Percentiles rank a stretch among this genome's conserved stretches.
Conservation (phyloP, 164 flowering plant genomes). For the Buxus sempervirens region DNA sequence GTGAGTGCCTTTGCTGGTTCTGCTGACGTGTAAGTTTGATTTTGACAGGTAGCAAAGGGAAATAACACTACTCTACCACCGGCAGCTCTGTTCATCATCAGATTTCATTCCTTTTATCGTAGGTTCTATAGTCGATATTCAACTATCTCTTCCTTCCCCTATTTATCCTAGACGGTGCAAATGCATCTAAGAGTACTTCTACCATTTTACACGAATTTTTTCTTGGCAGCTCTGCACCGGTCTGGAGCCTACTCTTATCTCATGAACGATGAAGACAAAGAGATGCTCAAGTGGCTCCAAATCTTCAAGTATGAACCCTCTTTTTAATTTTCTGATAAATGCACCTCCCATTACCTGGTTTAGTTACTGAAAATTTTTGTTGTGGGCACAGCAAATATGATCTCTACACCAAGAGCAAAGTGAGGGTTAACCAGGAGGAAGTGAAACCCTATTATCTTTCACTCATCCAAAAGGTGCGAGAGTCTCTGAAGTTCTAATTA, state of each 20-base stretch:
- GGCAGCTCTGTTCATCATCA: slow-evolving; percentile 62
- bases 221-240: slow-evolving; percentile 28
- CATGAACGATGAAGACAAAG: slow-evolving; percentile 38
- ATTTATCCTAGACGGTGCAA: too few relatives aligned
- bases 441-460: slow-evolving; percentile 41
- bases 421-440: slow-evolving; percentile 27
- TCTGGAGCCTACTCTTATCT: slow-evolving; percentile 31
- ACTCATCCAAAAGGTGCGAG: slow-evolving; percentile 31
- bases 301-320: slow-evolving; percentile 27
- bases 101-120: slow-evolving; percentile 82
- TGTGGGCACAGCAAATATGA: slow-evolving; percentile 37
- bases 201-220: too few relatives aligned
- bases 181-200: too few relatives aligned
- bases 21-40: neutral
- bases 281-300: slow-evolving; percentile 39
- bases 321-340: neutral
- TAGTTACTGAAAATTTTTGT: too few relatives aligned
- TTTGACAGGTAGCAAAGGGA: slow-evolving; percentile 53
- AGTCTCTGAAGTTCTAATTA: neutral
- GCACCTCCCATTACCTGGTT: too few relatives aligned
- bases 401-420: slow-evolving; percentile 49
- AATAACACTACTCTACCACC: slow-evolving; percentile 61
- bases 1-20: neutral
- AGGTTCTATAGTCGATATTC: neutral
- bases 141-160: too few relatives aligned